phyloP scores from a whole-genome alignment of 345 rosid species.

The Citrus reticulata region DNA sequence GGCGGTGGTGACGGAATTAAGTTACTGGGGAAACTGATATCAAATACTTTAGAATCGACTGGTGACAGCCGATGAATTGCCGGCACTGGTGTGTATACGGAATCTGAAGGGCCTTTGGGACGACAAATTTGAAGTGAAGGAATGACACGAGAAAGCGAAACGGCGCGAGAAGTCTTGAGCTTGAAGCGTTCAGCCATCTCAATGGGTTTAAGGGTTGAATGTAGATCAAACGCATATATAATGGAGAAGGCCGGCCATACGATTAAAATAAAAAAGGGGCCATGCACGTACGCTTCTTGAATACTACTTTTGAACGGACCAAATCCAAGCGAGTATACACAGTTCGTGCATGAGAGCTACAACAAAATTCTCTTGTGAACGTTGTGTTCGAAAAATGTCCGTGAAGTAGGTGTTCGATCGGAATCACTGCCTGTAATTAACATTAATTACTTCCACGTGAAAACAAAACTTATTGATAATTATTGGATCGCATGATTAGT shows the following conservation, averaged over 20 bases:
- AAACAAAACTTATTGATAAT: background rate
- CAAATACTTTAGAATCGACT: constrained; percentile 16
- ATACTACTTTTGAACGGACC: background rate
- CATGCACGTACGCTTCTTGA: background rate
- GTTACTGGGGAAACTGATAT: constrained; percentile 18
- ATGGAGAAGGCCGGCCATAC: constrained; percentile 22
- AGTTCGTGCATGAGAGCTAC: constrained; percentile 10
- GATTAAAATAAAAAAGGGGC: background rate
- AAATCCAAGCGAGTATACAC: constrained; percentile 22
- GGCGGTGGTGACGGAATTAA: constrained; percentile 32
- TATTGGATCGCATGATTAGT: background rate
- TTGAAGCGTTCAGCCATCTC: constrained; percentile 38
- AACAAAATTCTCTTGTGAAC: constrained; percentile 10
- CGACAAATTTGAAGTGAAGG: constrained; percentile 47
- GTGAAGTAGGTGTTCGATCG: background rate
- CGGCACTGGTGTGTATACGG: constrained; percentile 13
- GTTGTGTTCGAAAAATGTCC: constrained; percentile 9
- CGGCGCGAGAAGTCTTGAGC: constrained; percentile 33
- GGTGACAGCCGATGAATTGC: constrained; percentile 22
- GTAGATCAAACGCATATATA: background rate
- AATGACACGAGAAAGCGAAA: constrained; percentile 31
- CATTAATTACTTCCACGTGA: background rate
- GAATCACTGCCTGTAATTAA: background rate
- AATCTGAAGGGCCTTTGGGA: constrained; percentile 14
- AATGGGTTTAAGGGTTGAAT: background rate